Evolutionary conservation across 176 grass and related monocot species (phyloP).

Genomic region (Triticum aestivum): IWGSC_CS_RefSeq_v2.1 NC_057794.1:508503137-508503636

Average conservation of each 20-base stretch:
- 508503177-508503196: constrained; percentile 3
- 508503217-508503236: not conserved
- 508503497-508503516: constrained; percentile 70
- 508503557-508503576: not conserved
- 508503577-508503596: constrained; percentile 4
- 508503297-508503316: constrained; percentile 5
- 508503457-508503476: constrained; percentile 47
- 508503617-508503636: not conserved
- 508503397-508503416: not conserved
- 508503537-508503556: constrained; percentile 23
- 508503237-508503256: constrained; percentile 1
- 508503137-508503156: not conserved
- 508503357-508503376: constrained; percentile 28
- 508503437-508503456: constrained; percentile 2
- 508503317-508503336: not conserved
- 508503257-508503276: not conserved
- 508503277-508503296: constrained; percentile 4
- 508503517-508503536: constrained; percentile 72
- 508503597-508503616: constrained; percentile 9
- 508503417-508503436: not conserved
- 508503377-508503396: constrained; percentile 6
- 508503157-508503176: not conserved
- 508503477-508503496: constrained; percentile 55
- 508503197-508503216: constrained; percentile 3
- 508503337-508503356: not conserved